These are phyloP conservation scores for Aspergillus neotritici DNA, from an alignment of 2,329 filamentous ascomycete genomes.

Conservation along the genomic window DNA sequence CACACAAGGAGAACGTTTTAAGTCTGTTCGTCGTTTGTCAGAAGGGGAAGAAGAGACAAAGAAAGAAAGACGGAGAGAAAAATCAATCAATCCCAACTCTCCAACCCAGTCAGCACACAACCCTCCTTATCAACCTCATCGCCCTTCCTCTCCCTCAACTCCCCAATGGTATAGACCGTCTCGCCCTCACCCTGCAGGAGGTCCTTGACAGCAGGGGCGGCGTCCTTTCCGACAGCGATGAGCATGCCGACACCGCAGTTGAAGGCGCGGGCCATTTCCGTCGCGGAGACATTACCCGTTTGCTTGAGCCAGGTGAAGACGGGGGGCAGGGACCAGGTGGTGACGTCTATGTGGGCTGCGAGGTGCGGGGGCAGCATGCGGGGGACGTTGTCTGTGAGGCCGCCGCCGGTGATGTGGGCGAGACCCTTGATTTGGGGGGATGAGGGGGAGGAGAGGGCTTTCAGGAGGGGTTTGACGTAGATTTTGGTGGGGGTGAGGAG, in stretches of 20 bases:
- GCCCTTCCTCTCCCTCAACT: constrained; percentile 54
- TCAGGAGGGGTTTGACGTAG: constrained; percentile 78
- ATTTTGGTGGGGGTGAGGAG: constrained; percentile 88
- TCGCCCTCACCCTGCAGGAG: constrained; percentile 65
- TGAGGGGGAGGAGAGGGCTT: constrained; percentile 46
- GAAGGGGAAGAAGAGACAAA: constrained; percentile 8
- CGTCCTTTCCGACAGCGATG: constrained; percentile 63
- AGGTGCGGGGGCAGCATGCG: constrained; percentile 79
- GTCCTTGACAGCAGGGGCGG: constrained; percentile 56
- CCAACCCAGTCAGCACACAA: constrained; percentile 59
- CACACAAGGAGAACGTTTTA: constrained; percentile 5
- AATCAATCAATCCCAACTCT: constrained; percentile 39
- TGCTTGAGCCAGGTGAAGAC: constrained; percentile 85
- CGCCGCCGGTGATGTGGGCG: constrained; percentile 94
- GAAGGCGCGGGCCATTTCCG: constrained; percentile 87
- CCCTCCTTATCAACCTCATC: constrained; percentile 48
- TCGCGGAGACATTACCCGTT: constrained; percentile 60
- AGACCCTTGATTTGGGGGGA: constrained; percentile 72
- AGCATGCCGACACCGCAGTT: constrained; percentile 97
- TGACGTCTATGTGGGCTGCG: constrained; percentile 72
- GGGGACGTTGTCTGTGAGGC: constrained; percentile 87
- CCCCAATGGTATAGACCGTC: constrained; percentile 70
- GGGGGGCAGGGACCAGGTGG: constrained; percentile 66
- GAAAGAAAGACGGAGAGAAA: too few relatives aligned
- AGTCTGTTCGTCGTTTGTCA: too few relatives aligned